Percentiles rank a stretch among this genome's conserved stretches.
Conservation (phyloP, 208 protist genomes). For the Trichomonas vaginalis region DNA sequence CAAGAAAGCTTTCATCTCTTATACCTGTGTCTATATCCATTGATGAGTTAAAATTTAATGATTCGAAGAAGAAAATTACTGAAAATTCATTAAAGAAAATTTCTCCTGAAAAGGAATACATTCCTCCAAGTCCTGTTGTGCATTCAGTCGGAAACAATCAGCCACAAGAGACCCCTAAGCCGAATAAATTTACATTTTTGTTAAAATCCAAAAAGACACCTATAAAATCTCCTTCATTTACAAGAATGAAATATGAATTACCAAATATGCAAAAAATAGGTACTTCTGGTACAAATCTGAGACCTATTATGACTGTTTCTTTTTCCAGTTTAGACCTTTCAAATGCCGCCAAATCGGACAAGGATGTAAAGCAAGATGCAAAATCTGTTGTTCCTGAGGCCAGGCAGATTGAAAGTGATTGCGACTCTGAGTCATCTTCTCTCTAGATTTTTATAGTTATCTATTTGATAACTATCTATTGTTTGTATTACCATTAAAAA, state of each 20-base stretch:
- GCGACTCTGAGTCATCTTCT: no score
- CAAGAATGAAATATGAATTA: background rate
- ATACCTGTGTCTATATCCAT: background rate
- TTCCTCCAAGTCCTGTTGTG: background rate
- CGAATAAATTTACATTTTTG: background rate
- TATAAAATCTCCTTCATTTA: background rate
- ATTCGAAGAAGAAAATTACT: background rate
- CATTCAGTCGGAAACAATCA: background rate
- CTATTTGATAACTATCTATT: no score
- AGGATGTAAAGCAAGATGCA: no score
- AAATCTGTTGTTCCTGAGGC: no score
- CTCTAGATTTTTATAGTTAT: no score
- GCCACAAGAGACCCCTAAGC: background rate
- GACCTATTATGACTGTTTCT: background rate
- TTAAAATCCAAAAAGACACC: background rate
- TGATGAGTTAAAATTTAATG: background rate
- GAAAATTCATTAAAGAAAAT: background rate
- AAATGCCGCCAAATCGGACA: no score
- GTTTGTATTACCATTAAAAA: no score
- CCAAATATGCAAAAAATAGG: background rate
- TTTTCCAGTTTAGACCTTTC: background rate
- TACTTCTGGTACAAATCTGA: background rate
- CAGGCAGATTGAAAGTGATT: no score
- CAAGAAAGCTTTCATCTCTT: background rate
- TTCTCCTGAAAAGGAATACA: background rate